Percentiles rank a stretch among this genome's conserved stretches.
phyloP scores from a whole-genome alignment of 2,329 filamentous ascomycete genomes.

The Aquanectria penicillioides region DNA sequence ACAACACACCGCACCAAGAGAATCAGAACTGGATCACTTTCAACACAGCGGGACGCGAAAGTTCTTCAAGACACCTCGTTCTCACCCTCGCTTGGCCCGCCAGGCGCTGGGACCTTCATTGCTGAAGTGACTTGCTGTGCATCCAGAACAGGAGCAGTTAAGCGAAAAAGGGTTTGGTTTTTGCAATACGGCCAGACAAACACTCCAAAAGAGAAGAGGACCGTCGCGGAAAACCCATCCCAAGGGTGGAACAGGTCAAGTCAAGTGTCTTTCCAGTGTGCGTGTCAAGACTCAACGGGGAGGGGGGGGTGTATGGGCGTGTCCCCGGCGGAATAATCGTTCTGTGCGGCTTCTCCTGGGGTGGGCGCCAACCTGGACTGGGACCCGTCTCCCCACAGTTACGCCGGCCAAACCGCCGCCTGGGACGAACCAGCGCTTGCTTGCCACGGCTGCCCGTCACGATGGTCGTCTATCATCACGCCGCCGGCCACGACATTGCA shows the following conservation, averaged over 20 bases:
- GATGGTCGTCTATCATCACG: constrained; percentile 24
- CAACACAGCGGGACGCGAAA: too few species aligned
- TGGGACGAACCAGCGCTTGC: constrained; percentile 50
- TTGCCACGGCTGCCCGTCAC: constrained; percentile 29
- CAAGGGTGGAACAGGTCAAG: constrained; percentile 1
- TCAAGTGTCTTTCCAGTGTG: not conserved
- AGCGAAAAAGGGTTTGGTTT: constrained; percentile 22
- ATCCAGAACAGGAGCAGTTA: constrained; percentile 22
- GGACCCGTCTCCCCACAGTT: constrained; percentile 60
- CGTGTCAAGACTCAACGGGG: constrained; percentile 6
- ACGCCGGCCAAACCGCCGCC: constrained; percentile 67
- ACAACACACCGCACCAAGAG: not conserved
- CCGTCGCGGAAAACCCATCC: not conserved
- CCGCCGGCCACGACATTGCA: too few species aligned
- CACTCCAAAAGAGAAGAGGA: not conserved
- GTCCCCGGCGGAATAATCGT: constrained; percentile 4
- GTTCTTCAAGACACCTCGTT: too few species aligned
- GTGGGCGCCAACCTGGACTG: constrained; percentile 19
- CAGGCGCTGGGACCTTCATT: too few species aligned
- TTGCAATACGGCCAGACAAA: too few species aligned
- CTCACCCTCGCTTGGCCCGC: too few species aligned
- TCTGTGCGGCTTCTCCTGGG: constrained; percentile 15
- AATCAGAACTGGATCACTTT: not conserved
- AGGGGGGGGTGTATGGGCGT: constrained; percentile 1
- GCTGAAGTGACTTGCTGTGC: not conserved